These are phyloP conservation scores for Phytophthora kernoviae DNA, from an alignment of 352 stramenopile species.

Conservation along the genomic window DNA sequence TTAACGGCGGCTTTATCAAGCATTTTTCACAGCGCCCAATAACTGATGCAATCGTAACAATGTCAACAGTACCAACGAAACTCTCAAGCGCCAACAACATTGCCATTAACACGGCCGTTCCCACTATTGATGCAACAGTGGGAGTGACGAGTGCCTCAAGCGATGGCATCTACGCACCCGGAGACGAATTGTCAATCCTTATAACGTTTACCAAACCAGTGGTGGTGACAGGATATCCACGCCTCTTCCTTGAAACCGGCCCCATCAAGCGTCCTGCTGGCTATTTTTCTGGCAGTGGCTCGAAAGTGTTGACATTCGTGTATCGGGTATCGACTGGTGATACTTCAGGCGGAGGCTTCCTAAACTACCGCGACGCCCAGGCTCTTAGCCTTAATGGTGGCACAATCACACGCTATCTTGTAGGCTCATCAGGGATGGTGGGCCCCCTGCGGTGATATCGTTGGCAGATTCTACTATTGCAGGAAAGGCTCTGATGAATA, in stretches of 20 bases:
- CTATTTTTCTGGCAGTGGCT: constrained; percentile 67
- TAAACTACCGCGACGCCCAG: constrained; percentile 71
- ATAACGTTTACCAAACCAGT: constrained; percentile 86
- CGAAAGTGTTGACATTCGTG: constrained; percentile 67
- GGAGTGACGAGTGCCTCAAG: constrained; percentile 57
- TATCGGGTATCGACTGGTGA: constrained; percentile 78
- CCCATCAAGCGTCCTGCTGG: constrained; percentile 67
- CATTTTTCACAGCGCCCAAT: constrained; percentile 71
- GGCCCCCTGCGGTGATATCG: constrained; percentile 37
- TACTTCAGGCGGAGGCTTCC: constrained; percentile 43
- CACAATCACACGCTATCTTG: constrained; percentile 49
- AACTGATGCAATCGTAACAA: constrained; percentile 53
- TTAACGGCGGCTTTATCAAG: constrained; percentile 75
- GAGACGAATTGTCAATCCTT: constrained; percentile 64
- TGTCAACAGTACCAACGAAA: constrained; percentile 50
- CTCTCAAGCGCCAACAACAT: constrained; percentile 64
- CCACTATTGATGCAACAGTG: constrained; percentile 55
- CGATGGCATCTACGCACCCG: constrained; percentile 70
- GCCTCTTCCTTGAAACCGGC: constrained; percentile 75
- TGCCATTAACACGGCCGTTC: constrained; percentile 62
- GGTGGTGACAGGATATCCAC: constrained; percentile 60
- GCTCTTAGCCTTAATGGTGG: constrained; percentile 75
- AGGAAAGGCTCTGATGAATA: constrained; percentile 50
- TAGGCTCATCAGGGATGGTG: constrained; percentile 4
- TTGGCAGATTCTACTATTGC: constrained; percentile 40